Conservation (phyloP, 2,329 filamentous ascomycete species). For the Penicillium sp. region DNA sequence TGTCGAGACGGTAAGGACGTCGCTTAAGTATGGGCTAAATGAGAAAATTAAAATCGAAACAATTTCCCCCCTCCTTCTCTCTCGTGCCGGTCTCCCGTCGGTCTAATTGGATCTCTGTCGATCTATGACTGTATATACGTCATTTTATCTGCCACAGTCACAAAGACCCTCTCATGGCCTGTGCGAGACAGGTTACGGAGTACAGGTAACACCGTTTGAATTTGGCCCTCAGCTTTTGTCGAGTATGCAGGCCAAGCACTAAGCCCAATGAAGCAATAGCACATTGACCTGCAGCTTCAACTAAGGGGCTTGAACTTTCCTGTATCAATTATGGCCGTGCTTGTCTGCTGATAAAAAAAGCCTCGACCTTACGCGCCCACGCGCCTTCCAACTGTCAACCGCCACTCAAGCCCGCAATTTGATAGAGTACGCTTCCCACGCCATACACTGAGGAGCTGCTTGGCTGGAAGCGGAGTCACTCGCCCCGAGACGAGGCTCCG, state of each 20-base stretch:
- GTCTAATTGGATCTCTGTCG: constrained; percentile 8
- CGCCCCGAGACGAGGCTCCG: constrained; percentile 7
- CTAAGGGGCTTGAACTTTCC: not conserved
- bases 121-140: constrained; percentile 12
- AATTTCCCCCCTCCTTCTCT: not conserved
- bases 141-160: constrained; percentile 4
- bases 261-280: constrained; percentile 4
- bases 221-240: constrained; percentile 3
- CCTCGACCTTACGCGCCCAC: not conserved
- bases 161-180: constrained; percentile 13
- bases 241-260: constrained; percentile 2
- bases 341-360: not conserved
- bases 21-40: not conserved
- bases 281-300: not conserved
- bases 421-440: not conserved
- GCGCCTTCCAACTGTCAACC: not conserved
- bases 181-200: constrained; percentile 9
- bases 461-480: not conserved
- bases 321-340: not conserved
- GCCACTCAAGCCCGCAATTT: not conserved
- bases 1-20: not conserved
- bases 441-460: not conserved
- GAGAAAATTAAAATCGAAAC: not conserved
- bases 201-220: constrained; percentile 12
- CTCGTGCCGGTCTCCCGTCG: constrained; percentile 6